Base-by-base conservation (phyloP, 208 protist genomes). In the Crithidia mellificae region DNA sequence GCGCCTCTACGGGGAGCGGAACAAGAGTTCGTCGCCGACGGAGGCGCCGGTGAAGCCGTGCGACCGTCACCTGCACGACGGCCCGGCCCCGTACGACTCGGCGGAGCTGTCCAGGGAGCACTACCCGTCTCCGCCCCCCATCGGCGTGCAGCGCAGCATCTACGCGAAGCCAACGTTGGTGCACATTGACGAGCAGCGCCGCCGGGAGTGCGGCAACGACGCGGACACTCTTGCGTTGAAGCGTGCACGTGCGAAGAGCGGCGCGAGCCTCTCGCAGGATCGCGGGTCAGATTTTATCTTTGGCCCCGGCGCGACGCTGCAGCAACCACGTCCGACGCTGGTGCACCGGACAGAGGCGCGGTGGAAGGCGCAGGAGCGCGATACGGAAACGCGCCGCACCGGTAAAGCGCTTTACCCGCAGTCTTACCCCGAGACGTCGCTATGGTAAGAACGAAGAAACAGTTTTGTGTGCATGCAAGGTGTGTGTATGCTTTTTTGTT, bases 71-170 rank as follows among this genome's bases (percentile, higher is more conserved):
- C 46, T 68, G 36, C 54, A 62, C 52, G 72, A 82, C 17, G 75
- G 74, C 15, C 74, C 74, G 3, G 50, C 38, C 19, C 73, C 82
- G 30, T 85, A 78, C 62, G 83, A 91, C 72, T 74, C 73, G 22
- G 63, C 74, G 7, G 29, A 63, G 32, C 56, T 81, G 19, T 84
- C 85, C 2, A 41, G 68, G 1, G 63, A 81, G 39, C 77, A 71
- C 12, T 94, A 94, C 67, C 85, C 88, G 7, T 69, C 81, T 15
- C 88, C 88, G 7, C 88, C 88, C 1, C 57, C 74, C 24, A 74
- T 90, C 38, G 88, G 88, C 22, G 83, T 88, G 58, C 73, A 67
- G 12, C 41, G 64, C 49, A 50, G 56, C 38, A 34, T 80, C 65
- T 85, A 64, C 65, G 44, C 50, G 50, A 64, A 61, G 46, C 80